These are phyloP conservation scores for Eucalyptus camaldulensis DNA, from an alignment of 345 rosid genomes.

Conservation along the genomic window DNA sequence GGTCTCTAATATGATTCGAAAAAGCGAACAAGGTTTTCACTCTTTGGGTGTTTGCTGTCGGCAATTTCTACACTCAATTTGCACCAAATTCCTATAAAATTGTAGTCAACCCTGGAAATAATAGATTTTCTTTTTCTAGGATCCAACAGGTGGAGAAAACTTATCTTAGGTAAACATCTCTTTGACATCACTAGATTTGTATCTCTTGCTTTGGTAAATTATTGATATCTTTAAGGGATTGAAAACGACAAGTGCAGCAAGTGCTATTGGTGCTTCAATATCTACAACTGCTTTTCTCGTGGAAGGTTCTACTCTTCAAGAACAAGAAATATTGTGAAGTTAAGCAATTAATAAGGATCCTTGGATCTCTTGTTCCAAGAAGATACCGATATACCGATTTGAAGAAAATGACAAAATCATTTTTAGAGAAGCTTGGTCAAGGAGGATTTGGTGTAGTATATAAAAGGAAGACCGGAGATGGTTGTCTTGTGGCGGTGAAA, in stretches of 20 bases:
- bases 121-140: background rate
- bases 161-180: background rate
- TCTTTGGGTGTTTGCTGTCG: no score
- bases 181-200: background rate
- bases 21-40: no score
- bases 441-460: constrained; percentile 9
- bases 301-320: background rate
- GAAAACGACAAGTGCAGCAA: background rate
- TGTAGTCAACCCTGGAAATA: background rate
- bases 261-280: background rate
- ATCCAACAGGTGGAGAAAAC: background rate
- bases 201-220: fast-evolving
- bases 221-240: background rate
- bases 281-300: background rate
- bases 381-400: constrained; percentile 7
- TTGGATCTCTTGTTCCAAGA: constrained; percentile 1
- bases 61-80: no score
- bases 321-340: background rate
- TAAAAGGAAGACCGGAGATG: background rate
- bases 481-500: background rate
- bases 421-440: constrained; percentile 10
- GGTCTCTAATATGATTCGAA: no score
- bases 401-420: constrained; percentile 18
- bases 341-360: background rate
- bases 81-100: no score